Evolutionary conservation across 306 rosid species (phyloP).

Genomic region (Rosa chinensis): DNA sequence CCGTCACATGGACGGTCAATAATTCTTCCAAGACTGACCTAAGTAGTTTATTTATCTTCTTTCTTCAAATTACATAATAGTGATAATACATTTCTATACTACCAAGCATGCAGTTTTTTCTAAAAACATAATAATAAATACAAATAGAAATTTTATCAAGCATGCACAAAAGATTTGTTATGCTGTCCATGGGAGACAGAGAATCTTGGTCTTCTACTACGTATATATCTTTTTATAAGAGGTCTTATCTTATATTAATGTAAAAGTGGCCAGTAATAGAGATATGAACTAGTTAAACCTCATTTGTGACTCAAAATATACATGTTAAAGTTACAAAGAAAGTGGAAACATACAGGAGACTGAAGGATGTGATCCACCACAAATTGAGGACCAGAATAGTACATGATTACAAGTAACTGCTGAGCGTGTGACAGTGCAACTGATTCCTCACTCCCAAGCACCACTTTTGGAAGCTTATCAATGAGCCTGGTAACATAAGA

Average conservation of each 20-base stretch:
- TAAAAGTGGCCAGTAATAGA: not conserved
- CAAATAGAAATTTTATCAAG: too few species aligned
- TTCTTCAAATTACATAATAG: not conserved
- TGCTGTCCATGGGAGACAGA: not conserved
- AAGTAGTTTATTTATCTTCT: not conserved
- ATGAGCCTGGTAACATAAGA: constrained; percentile 59
- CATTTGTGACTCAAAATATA: not conserved
- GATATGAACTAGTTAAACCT: not conserved
- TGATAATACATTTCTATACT: not conserved
- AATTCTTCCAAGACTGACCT: not conserved
- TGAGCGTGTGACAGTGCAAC: constrained; percentile 69
- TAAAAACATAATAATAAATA: too few species aligned
- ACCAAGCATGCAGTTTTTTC: not conserved
- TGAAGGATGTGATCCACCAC: constrained; percentile 71
- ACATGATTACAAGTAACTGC: constrained; percentile 65
- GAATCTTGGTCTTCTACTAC: not conserved
- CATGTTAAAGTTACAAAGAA: constrained; percentile 17
- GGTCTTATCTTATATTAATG: not conserved
- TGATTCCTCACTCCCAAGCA: constrained; percentile 78
- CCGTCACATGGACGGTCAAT: not conserved
- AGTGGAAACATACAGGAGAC: constrained; percentile 69
- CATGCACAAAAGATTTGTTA: not conserved
- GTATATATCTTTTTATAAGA: not conserved
- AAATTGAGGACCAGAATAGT: constrained; percentile 86
- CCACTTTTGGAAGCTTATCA: constrained; percentile 86